A percentile compares a stretch with the other conserved stretches of the same genome.
phyloP scores from a whole-genome alignment of 441 rosid species.

The Raphanus hybrid region DNA sequence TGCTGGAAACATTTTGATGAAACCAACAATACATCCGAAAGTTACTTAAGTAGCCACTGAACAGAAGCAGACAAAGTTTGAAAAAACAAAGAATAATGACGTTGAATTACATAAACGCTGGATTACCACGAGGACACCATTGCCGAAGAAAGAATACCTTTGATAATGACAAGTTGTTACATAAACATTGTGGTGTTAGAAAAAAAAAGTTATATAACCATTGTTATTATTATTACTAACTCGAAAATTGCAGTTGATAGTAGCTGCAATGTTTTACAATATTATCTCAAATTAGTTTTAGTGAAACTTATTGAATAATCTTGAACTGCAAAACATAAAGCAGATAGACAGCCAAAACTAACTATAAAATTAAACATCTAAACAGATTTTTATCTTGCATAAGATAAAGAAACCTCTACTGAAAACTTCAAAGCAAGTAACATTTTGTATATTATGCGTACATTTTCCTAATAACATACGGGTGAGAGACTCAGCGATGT shows the following conservation, averaged over 20 bases:
- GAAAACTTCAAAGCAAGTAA: neutral
- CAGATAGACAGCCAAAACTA: slow-evolving; percentile 7
- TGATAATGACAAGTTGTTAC: neutral
- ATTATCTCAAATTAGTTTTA: neutral
- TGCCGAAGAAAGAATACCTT: neutral
- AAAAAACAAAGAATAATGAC: neutral
- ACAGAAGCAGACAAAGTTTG: neutral
- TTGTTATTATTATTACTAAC: too few relatives aligned
- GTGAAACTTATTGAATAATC: neutral
- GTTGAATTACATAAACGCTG: neutral
- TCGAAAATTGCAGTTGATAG: too few relatives aligned
- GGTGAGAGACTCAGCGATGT: slow-evolving; percentile 26
- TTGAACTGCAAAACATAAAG: neutral
- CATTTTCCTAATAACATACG: slow-evolving; percentile 22
- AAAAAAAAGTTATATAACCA: neutral
- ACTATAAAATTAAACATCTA: too few relatives aligned
- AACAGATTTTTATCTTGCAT: neutral
- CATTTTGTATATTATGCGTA: slow-evolving; percentile 10
- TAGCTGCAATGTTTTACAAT: too few relatives aligned
- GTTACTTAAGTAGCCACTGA: neutral
- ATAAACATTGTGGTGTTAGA: too few relatives aligned
- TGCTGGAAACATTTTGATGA: neutral
- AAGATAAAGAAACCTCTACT: neutral
- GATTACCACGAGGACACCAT: neutral
- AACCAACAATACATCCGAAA: neutral